Base-by-base conservation (phyloP, 139 green algal genomes). In the Haematococcus lacustris region DNA sequence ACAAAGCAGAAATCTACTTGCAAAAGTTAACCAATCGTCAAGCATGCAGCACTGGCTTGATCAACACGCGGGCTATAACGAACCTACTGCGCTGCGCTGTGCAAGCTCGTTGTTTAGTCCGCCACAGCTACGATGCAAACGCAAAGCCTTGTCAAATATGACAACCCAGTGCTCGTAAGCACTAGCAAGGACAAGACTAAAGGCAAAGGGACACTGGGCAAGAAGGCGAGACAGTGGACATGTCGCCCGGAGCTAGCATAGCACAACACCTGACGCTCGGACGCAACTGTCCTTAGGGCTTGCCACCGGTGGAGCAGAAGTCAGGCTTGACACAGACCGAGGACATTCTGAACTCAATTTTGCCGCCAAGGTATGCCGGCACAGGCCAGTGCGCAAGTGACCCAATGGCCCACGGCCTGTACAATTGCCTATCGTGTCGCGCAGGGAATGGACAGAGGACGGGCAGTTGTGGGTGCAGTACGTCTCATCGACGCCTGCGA, bases 391-490 rank as follows among this genome's bases (percentile, higher is more conserved):
- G n/a, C n/a, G n/a, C n/a, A n/a, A n/a, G n/a, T n/a, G n/a, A n/a
- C n/a, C n/a, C n/a, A n/a, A n/a, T n/a, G n/a, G n/a, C n/a, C n/a
- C n/a, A n/a, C n/a, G n/a, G n/a, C n/a, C n/a, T n/a, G n/a, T n/a
- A n/a, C n/a, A n/a, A n/a, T n/a, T n/a, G n/a, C n/a, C n/a, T n/a
- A 17, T 9, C 17, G 43, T 53, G 43, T 9, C 43, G 4, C 59
- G 64, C 83, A 91, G 91, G 75, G 86, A 93, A 57, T 94, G 87
- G 87, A 93, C 87, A 38, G 87, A 94, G 70, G 91, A 94, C 59
- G 87, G 88, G 0, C 88, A 94, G 77, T 80, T 96, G 3, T 96
- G 90, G 90, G 89, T 96, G 37, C 91, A 96, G 78, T 94, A 94
- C 69, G 91, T 96, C 1, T 89, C 83, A 17, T 86, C 73, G 71